Evolutionary conservation across 2,329 filamentous ascomycete genomes (phyloP).

Genomic region (Daldinia eschscholtzii): DNA sequence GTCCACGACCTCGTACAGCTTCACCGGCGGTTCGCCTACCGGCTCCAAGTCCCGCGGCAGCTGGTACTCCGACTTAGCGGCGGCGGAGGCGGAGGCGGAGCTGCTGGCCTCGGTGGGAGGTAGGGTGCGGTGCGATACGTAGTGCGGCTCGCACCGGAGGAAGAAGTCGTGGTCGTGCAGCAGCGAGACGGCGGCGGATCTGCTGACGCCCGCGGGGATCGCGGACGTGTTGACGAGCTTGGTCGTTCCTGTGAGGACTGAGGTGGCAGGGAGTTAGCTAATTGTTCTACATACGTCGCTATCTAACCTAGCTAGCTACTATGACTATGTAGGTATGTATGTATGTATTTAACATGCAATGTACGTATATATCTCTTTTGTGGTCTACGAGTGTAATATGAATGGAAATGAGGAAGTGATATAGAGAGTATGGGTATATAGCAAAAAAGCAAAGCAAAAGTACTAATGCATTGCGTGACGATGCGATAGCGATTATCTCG

Average conservation of each 20-base stretch:
- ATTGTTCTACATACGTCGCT: background rate
- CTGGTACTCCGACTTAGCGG: conserved; percentile 46
- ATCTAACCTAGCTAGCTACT: background rate
- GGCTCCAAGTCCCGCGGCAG: conserved; percentile 47
- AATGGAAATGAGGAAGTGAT: no score
- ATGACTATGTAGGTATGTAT: background rate
- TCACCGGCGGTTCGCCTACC: conserved; percentile 43
- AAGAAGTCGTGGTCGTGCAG: conserved; percentile 67
- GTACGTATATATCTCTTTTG: background rate
- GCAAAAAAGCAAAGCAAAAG: background rate
- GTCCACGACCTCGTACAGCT: conserved; percentile 64
- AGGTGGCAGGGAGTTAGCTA: background rate
- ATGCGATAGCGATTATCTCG: background rate
- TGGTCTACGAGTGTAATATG: background rate
- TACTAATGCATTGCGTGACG: conserved; percentile 5
- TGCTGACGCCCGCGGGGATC: conserved; percentile 53
- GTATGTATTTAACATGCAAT: background rate
- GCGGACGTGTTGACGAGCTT: conserved; percentile 59
- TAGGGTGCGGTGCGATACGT: conserved; percentile 53
- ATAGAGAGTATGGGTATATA: background rate
- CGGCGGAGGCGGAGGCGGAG: conserved; percentile 45
- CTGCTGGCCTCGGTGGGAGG: conserved; percentile 27
- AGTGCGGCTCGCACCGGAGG: conserved; percentile 66
- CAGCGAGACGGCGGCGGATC: conserved; percentile 53
- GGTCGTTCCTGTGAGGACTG: conserved; percentile 60